Percentiles rank a stretch among this genome's conserved stretches.
Evolutionary conservation across 2,329 filamentous ascomycete genomes (phyloP).

Genomic region (Talaromyces sp.): DNA sequence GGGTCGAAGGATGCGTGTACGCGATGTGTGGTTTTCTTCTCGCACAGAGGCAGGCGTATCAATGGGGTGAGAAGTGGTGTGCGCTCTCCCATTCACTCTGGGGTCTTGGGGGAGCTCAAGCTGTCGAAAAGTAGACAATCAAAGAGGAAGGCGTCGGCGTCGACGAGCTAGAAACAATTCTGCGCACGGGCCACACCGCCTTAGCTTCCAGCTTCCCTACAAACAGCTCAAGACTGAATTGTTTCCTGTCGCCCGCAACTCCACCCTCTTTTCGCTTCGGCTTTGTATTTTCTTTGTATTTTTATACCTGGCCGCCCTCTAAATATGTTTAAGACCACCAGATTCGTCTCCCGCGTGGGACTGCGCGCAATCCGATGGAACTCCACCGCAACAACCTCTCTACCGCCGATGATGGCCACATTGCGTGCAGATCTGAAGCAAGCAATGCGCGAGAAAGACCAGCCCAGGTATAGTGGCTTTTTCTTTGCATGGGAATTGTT

Average conservation of each 20-base stretch:
- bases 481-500: background rate
- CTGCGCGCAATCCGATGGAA: constrained; percentile 33
- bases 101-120: background rate
- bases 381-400: constrained; percentile 29
- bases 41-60: background rate
- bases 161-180: constrained; percentile 26
- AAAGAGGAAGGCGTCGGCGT: constrained; percentile 7
- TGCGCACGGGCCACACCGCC: constrained; percentile 29
- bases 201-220: constrained; percentile 10
- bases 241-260: background rate
- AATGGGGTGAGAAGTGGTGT: background rate
- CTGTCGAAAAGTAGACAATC: background rate
- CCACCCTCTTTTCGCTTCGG: background rate
- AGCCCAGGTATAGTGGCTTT: constrained; percentile 29
- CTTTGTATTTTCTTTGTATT: background rate
- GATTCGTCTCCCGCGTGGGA: constrained; percentile 23
- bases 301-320: background rate
- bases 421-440: constrained; percentile 43
- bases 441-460: constrained; percentile 48
- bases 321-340: constrained; percentile 28
- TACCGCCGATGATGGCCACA: constrained; percentile 41
- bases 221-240: background rate
- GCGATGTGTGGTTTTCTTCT: background rate
- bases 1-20: background rate
- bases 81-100: background rate